Evolutionary conservation across 495 filamentous ascomycete genomes (phyloP).

Genomic region (Talaromyces stipitatus): DNA sequence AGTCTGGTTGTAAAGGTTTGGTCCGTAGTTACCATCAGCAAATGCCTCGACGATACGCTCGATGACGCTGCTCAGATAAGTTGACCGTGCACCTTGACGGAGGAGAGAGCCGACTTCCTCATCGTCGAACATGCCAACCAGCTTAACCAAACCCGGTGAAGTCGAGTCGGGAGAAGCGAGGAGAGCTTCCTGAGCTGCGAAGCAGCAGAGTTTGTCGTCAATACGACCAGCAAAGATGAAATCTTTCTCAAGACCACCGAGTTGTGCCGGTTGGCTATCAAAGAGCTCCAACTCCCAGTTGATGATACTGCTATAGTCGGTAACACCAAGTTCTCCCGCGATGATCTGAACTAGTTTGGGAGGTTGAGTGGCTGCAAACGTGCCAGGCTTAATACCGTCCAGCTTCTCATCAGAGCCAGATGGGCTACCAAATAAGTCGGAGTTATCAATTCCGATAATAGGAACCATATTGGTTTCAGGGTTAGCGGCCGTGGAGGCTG

Average conservation of each 20-base stretch:
- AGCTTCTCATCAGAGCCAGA: constrained; percentile 20
- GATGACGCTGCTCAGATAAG: constrained; percentile 73
- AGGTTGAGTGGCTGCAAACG: constrained; percentile 76
- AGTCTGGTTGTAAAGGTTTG: constrained; percentile 69
- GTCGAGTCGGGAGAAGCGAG: constrained; percentile 53
- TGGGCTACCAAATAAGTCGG: constrained; percentile 33
- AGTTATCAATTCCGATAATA: constrained; percentile 82
- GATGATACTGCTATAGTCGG: constrained; percentile 62
- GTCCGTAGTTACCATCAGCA: constrained; percentile 39
- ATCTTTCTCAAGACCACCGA: constrained; percentile 84
- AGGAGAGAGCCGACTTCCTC: constrained; percentile 90
- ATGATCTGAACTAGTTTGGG: constrained; percentile 78
- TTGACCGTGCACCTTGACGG: constrained; percentile 82
- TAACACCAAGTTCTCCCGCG: constrained; percentile 60
- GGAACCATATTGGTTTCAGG: constrained; percentile 90
- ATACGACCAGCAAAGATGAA: constrained; percentile 93
- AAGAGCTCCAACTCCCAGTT: constrained; percentile 98
- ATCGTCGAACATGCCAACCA: constrained; percentile 89
- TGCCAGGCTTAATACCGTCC: constrained; percentile 33
- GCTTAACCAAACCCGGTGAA: constrained; percentile 57
- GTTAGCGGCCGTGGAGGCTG: constrained; percentile 69
- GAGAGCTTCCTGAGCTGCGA: constrained; percentile 80
- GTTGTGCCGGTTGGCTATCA: constrained; percentile 76
- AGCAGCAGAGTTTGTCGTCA: constrained; percentile 96
- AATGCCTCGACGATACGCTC: constrained; percentile 75